Evolutionary conservation across 208 protist genomes (phyloP), one percentile per base, ranked within the genome.

Genomic region (Leishmania arabica): DNA sequence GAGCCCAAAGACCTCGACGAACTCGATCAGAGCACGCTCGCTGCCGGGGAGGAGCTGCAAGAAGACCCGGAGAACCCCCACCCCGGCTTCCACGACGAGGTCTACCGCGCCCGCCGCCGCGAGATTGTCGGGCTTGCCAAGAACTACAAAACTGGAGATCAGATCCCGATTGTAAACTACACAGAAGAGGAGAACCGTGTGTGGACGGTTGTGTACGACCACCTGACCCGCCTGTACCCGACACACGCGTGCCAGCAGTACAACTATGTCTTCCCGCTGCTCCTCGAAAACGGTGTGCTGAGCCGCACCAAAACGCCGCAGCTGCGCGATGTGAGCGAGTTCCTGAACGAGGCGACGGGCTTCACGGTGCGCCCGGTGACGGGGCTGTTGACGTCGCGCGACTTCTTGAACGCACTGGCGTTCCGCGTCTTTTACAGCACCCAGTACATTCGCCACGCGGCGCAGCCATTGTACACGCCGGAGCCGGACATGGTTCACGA

Each of bases 371-470:
- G 98, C 19, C 98, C 98, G 4, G 97, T 99, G 15, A 85, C 96
- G 34, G 98, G 98, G 27, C 89, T 99, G 17, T 87, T 99, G 13
- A 97, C 97, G 7, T 91, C 95, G 17, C 90, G 98, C 56, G 96
- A 99, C 86, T 99, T 99, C 83, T 84, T 99, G 37, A 99, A 98
- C 87, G 97, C 87, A 24, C 90, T 99, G 19, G 97, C 98, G 31
- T 99, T 99, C 91, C 88, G 98, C 62, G 92, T 98, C 13, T 99
- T 99, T 89, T 98, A 98, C 87, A 97, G 92, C 54, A 99, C 98
- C 27, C 98, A 99, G 91, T 99, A 99, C 88, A 98, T 99, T 76
- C 96, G 98, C 73, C 98, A 99, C 85, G 85, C 90, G 49, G 93
- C 91, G 49, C 92, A 95, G 84, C 98, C 98, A 27, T 86, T 99